These are phyloP conservation scores for Pyrus hybrid DNA, from an alignment of 331 rosid species.

Conservation along the genomic window DNA sequence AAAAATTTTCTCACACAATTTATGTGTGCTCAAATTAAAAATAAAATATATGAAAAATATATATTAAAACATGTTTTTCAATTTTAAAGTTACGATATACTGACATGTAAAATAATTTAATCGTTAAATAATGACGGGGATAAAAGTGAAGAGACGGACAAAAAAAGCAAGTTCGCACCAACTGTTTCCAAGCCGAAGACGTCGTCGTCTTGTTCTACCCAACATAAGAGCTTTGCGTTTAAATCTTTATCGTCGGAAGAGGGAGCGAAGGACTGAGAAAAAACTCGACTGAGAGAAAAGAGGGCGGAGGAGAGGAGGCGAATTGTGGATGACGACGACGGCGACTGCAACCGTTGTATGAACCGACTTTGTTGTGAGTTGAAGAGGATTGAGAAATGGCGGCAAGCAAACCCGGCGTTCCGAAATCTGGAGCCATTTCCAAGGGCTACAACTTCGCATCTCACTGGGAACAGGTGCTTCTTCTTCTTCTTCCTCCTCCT, in stretches of 20 bases:
- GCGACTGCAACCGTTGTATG: not conserved
- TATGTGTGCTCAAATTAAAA: no score
- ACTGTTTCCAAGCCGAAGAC: not conserved
- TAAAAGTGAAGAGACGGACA: not conserved
- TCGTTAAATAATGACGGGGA: no score
- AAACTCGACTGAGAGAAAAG: not conserved
- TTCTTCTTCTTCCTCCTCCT: not conserved
- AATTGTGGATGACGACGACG: not conserved
- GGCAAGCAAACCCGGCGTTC: constrained; percentile 36
- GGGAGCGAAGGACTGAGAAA: not conserved
- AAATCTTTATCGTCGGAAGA: not conserved
- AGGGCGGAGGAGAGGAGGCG: not conserved
- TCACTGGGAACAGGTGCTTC: constrained; percentile 79
- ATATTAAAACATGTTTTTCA: no score
- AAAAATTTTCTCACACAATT: no score
- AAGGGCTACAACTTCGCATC: constrained; percentile 90
- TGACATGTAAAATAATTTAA: no score
- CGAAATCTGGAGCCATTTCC: constrained; percentile 78
- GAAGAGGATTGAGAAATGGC: constrained; percentile 17
- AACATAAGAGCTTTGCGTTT: not conserved
- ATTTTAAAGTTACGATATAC: no score
- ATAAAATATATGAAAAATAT: no score
- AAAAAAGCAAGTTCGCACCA: not conserved
- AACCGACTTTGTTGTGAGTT: not conserved
- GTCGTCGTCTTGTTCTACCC: not conserved